Conservation (phyloP, 345 rosid genomes). For the Odontarrhena argentea region DNA sequence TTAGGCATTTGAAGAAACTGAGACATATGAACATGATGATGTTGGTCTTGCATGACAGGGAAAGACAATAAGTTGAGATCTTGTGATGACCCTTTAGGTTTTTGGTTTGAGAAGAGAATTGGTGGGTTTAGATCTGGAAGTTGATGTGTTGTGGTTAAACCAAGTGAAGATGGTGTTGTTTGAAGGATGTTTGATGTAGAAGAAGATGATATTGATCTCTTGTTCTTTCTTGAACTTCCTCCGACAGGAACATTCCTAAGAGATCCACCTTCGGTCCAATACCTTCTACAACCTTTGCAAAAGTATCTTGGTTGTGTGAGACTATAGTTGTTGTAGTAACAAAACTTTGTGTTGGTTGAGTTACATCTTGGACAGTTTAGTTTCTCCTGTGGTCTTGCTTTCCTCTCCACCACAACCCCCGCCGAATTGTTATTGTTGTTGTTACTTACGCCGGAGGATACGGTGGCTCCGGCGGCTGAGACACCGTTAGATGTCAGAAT, state of each 20-base stretch:
- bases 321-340: slow-evolving; percentile 91
- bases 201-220: slow-evolving; percentile 41
- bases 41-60: slow-evolving; percentile 43
- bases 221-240: slow-evolving; percentile 78
- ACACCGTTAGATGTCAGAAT: slow-evolving; percentile 30
- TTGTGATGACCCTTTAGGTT: slow-evolving; percentile 42
- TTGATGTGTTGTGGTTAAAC: slow-evolving; percentile 25
- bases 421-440: slow-evolving; percentile 23
- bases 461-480: slow-evolving; percentile 28
- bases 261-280: slow-evolving; percentile 95
- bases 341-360: slow-evolving; percentile 86
- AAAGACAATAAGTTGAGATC: slow-evolving; percentile 45
- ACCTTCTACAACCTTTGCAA: slow-evolving; percentile 91
- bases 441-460: slow-evolving; percentile 30
- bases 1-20: slow-evolving; percentile 39
- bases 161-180: slow-evolving; percentile 37
- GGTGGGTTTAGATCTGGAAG: slow-evolving; percentile 44
- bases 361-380: slow-evolving; percentile 92
- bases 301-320: slow-evolving; percentile 87
- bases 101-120: slow-evolving; percentile 40
- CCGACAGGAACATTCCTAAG: slow-evolving; percentile 87
- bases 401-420: slow-evolving; percentile 34
- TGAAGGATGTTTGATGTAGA: slow-evolving; percentile 31
- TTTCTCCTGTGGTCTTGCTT: slow-evolving; percentile 49
- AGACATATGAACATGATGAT: slow-evolving; percentile 40